Base-by-base conservation (phyloP, 805 yeast species). In the Schwanniomyces pseudopolymorphus region DNA sequence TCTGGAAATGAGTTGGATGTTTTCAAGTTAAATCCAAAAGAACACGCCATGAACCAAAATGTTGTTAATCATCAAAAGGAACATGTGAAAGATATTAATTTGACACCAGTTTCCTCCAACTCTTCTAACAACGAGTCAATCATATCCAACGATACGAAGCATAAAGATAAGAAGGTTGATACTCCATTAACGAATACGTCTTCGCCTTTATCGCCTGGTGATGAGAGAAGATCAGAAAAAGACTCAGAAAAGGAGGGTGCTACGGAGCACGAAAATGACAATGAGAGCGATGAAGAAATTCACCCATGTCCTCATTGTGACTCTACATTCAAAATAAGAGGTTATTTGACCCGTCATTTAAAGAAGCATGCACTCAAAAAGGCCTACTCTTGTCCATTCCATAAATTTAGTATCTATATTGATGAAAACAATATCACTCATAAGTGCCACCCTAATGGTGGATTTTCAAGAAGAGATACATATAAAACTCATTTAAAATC, bases 391-490 rank as follows among this genome's bases (percentile, higher is more conserved):
- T 80, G 84, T 55, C 84, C 84, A 2, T 80, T 73, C 64, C 79
- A 72, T 58, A 57, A 64, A 47, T 58, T 57, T 24, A 61, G 69
- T 36, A 60, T 64, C 21, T 67, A 63, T 54, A 61, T 66, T 45
- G 75, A 69, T 49, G 74, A 71, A 38, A 64, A 67, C 48, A 69
- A 70, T 53, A 56, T 63, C 45, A 66, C 72, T 17, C 75, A 69
- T 43, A 69, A 72, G 50, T 80, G 85, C 51, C 84, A 79, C 55
- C 77, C 81, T 16, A 76, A 74, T 19, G 85, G 84, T 5, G 82
- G 81, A 3, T 80, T 80, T 54, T 77, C 84, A 5, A 67, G 85
- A 56, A 68, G 84, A 55, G 85, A 80, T 57, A 79, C 85, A 5
- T 78, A 77, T 59, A 78, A 79, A 54, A 80, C 81, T 1, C 85